phyloP scores from a whole-genome alignment of 225 moss, liverwort and hornwort genomes.

The Pseudisothecium myosuroides region DNA sequence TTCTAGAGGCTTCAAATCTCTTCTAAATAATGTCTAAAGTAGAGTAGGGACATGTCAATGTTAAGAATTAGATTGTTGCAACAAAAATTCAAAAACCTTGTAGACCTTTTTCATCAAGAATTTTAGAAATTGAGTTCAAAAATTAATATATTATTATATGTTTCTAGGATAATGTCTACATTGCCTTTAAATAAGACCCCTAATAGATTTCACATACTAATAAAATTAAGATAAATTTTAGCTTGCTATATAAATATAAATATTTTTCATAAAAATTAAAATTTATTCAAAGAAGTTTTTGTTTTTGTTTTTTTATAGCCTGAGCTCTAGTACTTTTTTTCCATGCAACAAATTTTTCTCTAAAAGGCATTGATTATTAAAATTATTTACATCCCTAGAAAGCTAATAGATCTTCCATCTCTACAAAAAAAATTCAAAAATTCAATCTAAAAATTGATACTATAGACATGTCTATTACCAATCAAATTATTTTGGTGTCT shows the following conservation, averaged over 20 bases:
- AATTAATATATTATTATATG: no score
- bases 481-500: neutral
- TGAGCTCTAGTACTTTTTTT: neutral
- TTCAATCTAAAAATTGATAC: neutral
- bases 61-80: neutral
- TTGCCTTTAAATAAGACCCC: no score
- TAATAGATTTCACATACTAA: no score
- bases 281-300: no score
- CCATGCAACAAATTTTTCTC: neutral
- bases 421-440: neutral
- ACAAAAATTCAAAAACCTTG: neutral
- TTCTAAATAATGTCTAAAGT: no score
- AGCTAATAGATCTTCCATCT: neutral
- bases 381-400: neutral
- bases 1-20: no score
- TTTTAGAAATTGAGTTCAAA: no score
- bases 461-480: neutral
- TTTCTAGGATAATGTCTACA: no score
- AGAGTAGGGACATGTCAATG: neutral
- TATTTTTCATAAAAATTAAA: no score
- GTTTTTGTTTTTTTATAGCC: neutral
- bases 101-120: neutral
- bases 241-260: no score
- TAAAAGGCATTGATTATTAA: no score
- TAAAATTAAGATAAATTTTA: no score